These are phyloP conservation scores for Scenedesmus sp. DNA, from an alignment of 163 green algal species.

Conservation along the genomic window DNA sequence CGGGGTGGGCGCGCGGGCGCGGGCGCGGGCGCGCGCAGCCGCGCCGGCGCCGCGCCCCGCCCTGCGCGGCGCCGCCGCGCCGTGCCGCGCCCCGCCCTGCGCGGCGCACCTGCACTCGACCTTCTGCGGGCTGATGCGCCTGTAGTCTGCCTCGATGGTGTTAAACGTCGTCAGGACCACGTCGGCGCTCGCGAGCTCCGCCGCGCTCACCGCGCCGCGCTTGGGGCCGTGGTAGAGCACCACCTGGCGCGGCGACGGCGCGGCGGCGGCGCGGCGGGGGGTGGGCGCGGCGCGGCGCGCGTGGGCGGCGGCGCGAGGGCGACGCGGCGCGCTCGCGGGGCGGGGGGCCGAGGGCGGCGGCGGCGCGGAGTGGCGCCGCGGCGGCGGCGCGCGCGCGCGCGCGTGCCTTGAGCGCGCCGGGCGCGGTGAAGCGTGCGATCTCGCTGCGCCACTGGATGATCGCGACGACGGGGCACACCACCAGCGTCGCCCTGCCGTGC, in stretches of 20 bases:
- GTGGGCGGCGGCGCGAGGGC: too few species aligned
- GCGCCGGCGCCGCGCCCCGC: too few species aligned
- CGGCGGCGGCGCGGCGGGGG: background rate
- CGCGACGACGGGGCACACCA: conserved; percentile 92
- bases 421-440: conserved; percentile 85
- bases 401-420: conserved; percentile 68
- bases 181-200: conserved; percentile 62
- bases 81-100: too few species aligned
- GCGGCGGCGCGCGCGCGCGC: background rate
- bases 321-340: too few species aligned
- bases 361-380: background rate
- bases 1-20: conserved; percentile 15
- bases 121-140: conserved; percentile 78
- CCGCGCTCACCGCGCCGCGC: conserved; percentile 52
- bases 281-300: too few species aligned
- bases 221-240: conserved; percentile 88
- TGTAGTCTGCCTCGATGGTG: conserved; percentile 86
- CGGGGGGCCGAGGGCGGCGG: too few species aligned
- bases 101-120: conserved; percentile 51
- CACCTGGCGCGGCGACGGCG: conserved; percentile 57
- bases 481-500: conserved; percentile 83
- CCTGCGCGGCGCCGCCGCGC: too few species aligned
- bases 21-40: background rate
- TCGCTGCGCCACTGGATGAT: conserved; percentile 93
- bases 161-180: conserved; percentile 86